Base-by-base conservation (phyloP, 2,329 filamentous ascomycete genomes). In the Hymenoscyphus occultus region DNA sequence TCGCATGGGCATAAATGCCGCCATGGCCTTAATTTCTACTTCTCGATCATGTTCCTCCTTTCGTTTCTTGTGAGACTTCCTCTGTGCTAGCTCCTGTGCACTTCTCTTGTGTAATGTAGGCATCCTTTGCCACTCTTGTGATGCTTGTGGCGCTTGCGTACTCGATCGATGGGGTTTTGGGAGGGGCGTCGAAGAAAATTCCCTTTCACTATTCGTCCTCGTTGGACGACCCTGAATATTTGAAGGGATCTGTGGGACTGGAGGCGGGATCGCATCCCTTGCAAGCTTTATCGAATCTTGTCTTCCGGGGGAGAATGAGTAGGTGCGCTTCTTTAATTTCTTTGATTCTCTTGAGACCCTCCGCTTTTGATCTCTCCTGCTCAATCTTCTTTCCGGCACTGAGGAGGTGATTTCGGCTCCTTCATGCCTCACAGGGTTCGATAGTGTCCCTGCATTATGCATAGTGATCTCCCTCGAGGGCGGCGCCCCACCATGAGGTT, bases 1-100 rank as follows among this genome's bases (percentile, higher is more conserved):
- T 61, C 90, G 85, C 62, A 81, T 83, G 5, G 91, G 87, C 70
- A 89, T 84, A 67, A 84, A 84, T 51, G 86, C 85, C 73, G 86
- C 90, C 90, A 97, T 91, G 62, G 91, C 88, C 74, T 89, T 91
- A 74, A 97, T 93, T 78, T 97, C 92, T 68, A 91, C 91, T 77
- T 97, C 93, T 64, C 94, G 85, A 65, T 90, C 83, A 74, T 87
- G 86, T 68, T 96, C 91, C 68, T 90, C 84, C 71, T 89, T 88
- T 72, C 89, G 88, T 71, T 89, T 86, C 78, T 91, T 96, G 80
- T 87, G 93, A 51, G 90, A 90, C 74, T 87, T 92, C 67, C 89
- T 88, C 65, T 88, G 85, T 61, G 85, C 78, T 35, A 89, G 80
- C 60, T 87, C 85, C 69, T 84, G 82, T 64, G 82, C 82, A 68